These are phyloP conservation scores for Dryas drummondii DNA, from an alignment of 306 rosid genomes.

Conservation along the genomic window DNA sequence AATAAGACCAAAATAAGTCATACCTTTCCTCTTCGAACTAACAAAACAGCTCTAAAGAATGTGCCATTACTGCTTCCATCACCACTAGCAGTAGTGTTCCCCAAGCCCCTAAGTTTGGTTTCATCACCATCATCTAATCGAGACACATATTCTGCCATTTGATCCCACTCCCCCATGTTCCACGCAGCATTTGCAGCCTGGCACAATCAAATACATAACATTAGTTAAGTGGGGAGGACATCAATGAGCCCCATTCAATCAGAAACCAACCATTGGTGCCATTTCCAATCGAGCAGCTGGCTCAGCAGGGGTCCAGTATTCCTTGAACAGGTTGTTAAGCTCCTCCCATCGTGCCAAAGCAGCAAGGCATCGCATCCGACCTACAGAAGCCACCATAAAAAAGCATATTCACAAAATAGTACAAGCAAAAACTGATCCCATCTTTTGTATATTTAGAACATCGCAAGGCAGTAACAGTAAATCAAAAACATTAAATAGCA, in stretches of 20 bases:
- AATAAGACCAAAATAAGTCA: constrained; percentile 12
- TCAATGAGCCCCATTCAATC: constrained; percentile 12
- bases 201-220: constrained; percentile 20
- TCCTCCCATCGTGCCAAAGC: constrained; percentile 99
- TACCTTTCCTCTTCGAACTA: constrained; percentile 94
- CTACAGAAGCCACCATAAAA: constrained; percentile 49
- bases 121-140: constrained; percentile 98
- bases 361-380: constrained; percentile 97
- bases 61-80: constrained; percentile 98
- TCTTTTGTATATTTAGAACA: neutral
- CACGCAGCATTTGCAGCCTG: constrained; percentile 97
- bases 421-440: neutral
- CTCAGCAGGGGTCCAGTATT: constrained; percentile 97
- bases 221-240: constrained; percentile 19
- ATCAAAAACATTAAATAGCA: neutral
- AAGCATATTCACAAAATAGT: constrained; percentile 15
- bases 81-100: constrained; percentile 70
- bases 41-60: constrained; percentile 84
- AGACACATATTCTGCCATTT: constrained; percentile 93
- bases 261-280: constrained; percentile 87
- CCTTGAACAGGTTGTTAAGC: constrained; percentile 80
- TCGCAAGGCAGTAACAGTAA: neutral
- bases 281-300: constrained; percentile 93
- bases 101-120: constrained; percentile 81
- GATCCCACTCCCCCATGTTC: constrained; percentile 99